Percentiles rank a stretch among this genome's conserved stretches.
These are phyloP conservation scores for Leccinum uliginosum DNA, from an alignment of 768 basidiomycete genomes.

Conservation along the genomic window DNA sequence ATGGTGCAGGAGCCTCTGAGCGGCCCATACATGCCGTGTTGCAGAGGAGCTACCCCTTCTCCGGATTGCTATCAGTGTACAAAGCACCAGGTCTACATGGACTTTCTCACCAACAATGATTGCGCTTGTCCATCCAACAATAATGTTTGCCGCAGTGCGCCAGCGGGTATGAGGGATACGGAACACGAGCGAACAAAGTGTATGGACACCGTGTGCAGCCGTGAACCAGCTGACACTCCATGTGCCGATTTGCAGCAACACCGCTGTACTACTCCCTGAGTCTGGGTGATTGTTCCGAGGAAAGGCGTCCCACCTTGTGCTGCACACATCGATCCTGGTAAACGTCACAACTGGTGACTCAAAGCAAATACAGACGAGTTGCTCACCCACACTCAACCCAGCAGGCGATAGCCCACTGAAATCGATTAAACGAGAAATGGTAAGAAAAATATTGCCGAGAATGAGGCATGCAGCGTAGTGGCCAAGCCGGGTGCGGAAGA, in stretches of 20 bases:
- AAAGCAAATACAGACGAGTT: not conserved
- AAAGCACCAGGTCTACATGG: not conserved
- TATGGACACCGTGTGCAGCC: slow-evolving; percentile 59
- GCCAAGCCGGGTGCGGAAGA: slow-evolving; percentile 71
- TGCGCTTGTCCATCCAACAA: slow-evolving; percentile 53
- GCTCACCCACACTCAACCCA: slow-evolving; percentile 47
- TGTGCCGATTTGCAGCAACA: slow-evolving; percentile 58
- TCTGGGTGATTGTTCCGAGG: not conserved
- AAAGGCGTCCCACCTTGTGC: slow-evolving; percentile 48
- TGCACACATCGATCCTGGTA: slow-evolving; percentile 46
- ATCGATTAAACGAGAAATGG: slow-evolving; percentile 50
- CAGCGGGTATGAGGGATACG: slow-evolving; percentile 47
- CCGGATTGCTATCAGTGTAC: slow-evolving; percentile 9
- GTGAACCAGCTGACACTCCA: slow-evolving; percentile 40
- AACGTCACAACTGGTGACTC: slow-evolving; percentile 1
- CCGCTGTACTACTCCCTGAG: slow-evolving; percentile 33
- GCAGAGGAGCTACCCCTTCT: slow-evolving; percentile 36
- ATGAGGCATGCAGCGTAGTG: slow-evolving; percentile 64
- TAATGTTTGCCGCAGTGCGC: slow-evolving; percentile 39
- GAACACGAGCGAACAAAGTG: slow-evolving; percentile 62
- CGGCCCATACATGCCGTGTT: slow-evolving; percentile 46
- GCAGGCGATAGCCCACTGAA: slow-evolving; percentile 44
- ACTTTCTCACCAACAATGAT: slow-evolving; percentile 45
- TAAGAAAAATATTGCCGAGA: slow-evolving; percentile 51
- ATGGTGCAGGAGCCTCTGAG: slow-evolving; percentile 52